phyloP scores from a whole-genome alignment of 768 basidiomycete genomes.

The Boletus sensibilis region DNA sequence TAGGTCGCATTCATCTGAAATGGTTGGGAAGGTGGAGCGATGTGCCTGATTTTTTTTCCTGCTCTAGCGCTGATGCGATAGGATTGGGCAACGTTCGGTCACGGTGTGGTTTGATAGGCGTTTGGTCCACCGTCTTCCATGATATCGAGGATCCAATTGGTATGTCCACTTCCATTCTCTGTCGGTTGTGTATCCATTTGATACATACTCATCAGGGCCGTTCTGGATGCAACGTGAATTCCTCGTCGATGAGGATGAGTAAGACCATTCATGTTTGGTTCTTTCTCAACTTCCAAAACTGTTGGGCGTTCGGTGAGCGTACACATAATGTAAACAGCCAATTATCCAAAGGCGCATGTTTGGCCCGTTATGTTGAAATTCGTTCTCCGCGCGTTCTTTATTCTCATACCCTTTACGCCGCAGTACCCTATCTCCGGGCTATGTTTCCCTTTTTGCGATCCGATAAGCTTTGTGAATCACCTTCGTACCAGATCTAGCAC shows the following conservation, averaged over 20 bases:
- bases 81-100: slow-evolving; percentile 63
- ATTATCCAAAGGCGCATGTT: neutral
- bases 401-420: neutral
- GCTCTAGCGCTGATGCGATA: slow-evolving; percentile 54
- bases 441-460: neutral
- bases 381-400: neutral
- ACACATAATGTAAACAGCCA: no score
- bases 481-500: neutral
- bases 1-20: slow-evolving; percentile 25
- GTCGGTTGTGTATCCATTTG: neutral
- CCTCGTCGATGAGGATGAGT: slow-evolving; percentile 26
- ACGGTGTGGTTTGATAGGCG: slow-evolving; percentile 54
- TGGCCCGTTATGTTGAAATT: neutral
- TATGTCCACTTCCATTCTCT: slow-evolving; percentile 14
- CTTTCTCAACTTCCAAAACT: neutral
- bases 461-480: slow-evolving; percentile 1
- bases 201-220: slow-evolving; percentile 16
- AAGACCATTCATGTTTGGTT: neutral
- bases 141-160: slow-evolving; percentile 49
- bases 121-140: slow-evolving; percentile 50
- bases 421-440: neutral
- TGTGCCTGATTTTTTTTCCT: neutral
- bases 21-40: neutral
- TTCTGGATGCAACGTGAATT: slow-evolving; percentile 31
- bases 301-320: neutral